A percentile compares a stretch with the other conserved stretches of the same genome.
These are phyloP conservation scores for Thermothelomyces thermophilus DNA, from an alignment of 2,329 filamentous ascomycete species.

Conservation along the genomic window DNA sequence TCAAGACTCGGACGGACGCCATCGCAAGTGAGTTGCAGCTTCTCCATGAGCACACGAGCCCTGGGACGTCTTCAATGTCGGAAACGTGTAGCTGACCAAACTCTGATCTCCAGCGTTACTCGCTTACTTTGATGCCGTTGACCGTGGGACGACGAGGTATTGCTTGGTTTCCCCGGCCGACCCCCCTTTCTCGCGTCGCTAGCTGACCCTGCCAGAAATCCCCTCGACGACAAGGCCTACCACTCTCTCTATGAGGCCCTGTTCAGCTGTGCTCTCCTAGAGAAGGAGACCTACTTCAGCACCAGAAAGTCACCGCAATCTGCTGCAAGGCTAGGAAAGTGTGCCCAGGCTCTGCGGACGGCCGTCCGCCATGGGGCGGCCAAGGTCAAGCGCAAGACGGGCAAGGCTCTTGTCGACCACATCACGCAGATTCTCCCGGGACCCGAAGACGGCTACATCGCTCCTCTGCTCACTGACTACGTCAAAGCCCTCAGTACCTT, in stretches of 20 bases:
- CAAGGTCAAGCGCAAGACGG: conserved; percentile 66
- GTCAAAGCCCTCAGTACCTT: conserved; percentile 66
- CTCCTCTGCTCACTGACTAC: conserved; percentile 69
- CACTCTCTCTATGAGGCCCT: conserved; percentile 75
- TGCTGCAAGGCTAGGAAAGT: conserved; percentile 55
- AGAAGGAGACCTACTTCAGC: conserved; percentile 59
- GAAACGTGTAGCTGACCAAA: conserved; percentile 3
- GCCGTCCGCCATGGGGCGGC: conserved; percentile 63
- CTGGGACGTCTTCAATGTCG: too few species aligned
- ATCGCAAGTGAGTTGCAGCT: conserved; percentile 20
- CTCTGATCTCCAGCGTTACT: conserved; percentile 17
- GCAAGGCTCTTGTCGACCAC: conserved; percentile 74
- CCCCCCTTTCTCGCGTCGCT: background rate
- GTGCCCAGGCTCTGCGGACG: conserved; percentile 64
- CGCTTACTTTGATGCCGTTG: conserved; percentile 21
- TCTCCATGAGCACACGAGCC: too few species aligned
- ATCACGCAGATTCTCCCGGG: conserved; percentile 67
- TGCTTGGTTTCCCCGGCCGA: background rate
- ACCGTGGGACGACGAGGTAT: conserved; percentile 20
- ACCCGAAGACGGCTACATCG: conserved; percentile 55
- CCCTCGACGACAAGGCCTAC: conserved; percentile 68
- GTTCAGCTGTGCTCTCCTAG: conserved; percentile 61
- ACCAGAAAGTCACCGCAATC: conserved; percentile 35
- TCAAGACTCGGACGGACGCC: conserved; percentile 19
- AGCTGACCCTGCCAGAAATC: conserved; percentile 6